Base-by-base conservation (phyloP, 116 monocot genomes). In the Cymodocea nodosa region DNA sequence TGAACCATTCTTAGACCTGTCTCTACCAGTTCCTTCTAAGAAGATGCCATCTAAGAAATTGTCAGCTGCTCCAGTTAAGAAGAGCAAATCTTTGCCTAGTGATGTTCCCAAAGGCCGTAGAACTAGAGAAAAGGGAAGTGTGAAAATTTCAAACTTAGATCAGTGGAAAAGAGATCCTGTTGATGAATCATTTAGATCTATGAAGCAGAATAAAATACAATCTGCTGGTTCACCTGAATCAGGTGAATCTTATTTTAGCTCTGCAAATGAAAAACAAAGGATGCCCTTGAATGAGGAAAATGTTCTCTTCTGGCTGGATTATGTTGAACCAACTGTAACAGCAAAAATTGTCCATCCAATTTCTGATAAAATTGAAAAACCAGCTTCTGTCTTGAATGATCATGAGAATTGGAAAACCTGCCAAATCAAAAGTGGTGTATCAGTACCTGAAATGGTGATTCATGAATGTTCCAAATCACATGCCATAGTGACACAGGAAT, bases 1-100 rank as follows among this genome's bases (percentile, higher is more conserved):
- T 64, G 94, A 90, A 60, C 85, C 84, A 17, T 94, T 90, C 57
- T 66, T 87, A 16, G 94, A 94, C 73, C 75, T 94, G 34, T 94
- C 90, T 15, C 51, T 90, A 35, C 90, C 94, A 16, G 75, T 94
- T 50, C 94, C 94, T 50, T 62, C 84, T 20, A 87, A 87, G 73
- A 85, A 81, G 66, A 60, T 70, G 23, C 69, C 74, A 55, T n/a
- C 77, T 1, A 84, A 78, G 35, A 83, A 71, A 53, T 55, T 36
- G 15, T 64, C 62, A 37, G 54, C 68, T 17, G 50, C 62, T 52
- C 37, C 49, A 20, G 56, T 77, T 18, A 89, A 74, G 53, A 78
- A 62, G 50, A 40, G 25, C 60, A 85, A 83, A 35, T 70, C 53
- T 36, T 60, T 55, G 48, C 11, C 59, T 51, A 81, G 73, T 66